phyloP scores from a whole-genome alignment of 495 filamentous ascomycete species.

The Daldinia decipiens region DNA sequence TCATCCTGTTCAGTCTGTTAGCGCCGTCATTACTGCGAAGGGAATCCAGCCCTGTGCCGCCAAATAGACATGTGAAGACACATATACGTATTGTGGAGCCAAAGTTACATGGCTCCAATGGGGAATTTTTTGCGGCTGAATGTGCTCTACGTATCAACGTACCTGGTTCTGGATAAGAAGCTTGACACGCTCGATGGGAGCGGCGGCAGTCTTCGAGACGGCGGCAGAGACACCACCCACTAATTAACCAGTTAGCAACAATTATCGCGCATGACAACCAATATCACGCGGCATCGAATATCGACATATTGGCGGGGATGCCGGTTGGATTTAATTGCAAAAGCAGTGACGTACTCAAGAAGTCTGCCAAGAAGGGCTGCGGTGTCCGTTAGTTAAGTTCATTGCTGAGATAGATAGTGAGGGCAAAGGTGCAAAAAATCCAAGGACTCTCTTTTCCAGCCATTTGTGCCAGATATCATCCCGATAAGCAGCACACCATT shows the following conservation, averaged over 20 bases:
- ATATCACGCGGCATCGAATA: constrained; percentile 29
- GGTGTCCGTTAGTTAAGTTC: constrained; percentile 46
- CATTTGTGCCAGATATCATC: constrained; percentile 26
- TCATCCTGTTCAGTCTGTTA: constrained; percentile 78
- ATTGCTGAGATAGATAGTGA: constrained; percentile 10
- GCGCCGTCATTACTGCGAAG: constrained; percentile 38
- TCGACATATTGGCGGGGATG: constrained; percentile 10
- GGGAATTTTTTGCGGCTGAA: constrained; percentile 15
- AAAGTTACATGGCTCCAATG: constrained; percentile 8
- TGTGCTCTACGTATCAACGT: constrained; percentile 52
- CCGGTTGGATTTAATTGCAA: constrained; percentile 12
- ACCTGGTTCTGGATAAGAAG: constrained; percentile 99
- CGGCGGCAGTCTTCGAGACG: constrained; percentile 99
- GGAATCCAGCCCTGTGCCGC: constrained; percentile 18
- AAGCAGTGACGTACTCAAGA: constrained; percentile 84
- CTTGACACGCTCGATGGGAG: constrained; percentile 99
- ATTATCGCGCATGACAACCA: constrained; percentile 36
- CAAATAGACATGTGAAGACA: constrained; percentile 12
- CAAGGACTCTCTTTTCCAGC: constrained; percentile 29
- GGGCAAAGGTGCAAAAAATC: constrained; percentile 31
- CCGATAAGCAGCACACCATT: constrained; percentile 30
- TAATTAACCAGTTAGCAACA: constrained; percentile 53
- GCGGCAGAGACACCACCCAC: constrained; percentile 99
- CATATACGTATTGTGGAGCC: constrained; percentile 26
- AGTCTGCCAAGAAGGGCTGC: constrained; percentile 85